Evolutionary conservation across 768 basidiomycete genomes (phyloP), one percentile per base, ranked within the genome.

Genomic region (Boletus reticulatus): DNA sequence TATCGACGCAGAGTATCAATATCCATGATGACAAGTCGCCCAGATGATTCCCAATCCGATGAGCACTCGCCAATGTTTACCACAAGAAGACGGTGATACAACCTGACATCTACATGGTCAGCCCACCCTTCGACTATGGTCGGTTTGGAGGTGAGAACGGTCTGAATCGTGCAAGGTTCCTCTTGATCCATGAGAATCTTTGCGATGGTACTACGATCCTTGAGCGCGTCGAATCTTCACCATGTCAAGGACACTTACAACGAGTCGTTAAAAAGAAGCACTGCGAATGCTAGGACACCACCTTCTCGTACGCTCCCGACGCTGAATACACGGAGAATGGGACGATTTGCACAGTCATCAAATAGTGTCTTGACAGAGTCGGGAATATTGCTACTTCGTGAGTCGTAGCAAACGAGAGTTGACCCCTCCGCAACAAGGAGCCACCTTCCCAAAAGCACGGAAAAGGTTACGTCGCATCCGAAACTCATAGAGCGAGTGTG

Each of bases 331-430:
- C 53, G 53, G 32, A 49, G 22, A 13, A 61, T 59, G 19, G 31
- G 49, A 42, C 34, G 31, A 38, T 43, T 24, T 2, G 14, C 38
- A n/a, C 10, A 20, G 6, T 19, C 41, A 19, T 55, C 20, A 11
- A 49, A 45, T 5, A 59, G 20, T 20, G 43, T 56, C 32, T 37
- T 39, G 12, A 37, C 42, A 3, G 50, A 59, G 2, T 29, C 31
- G 7, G 6, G 22, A 17, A 43, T 34, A n/a, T 31, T 10, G 10
- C 16, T 43, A 20, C 14, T 34, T 17, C 52, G 32, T 14, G 42
- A 60, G 36, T 60, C 60, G 19, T 60, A 61, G 27, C 58, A 56
- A n/a, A 50, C 17, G 24, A 61, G 49, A 4, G 9, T 38, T 14
- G 60, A 47, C 1, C 53, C 58, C 17, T 52, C 52, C 24, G 48